Base-by-base conservation (phyloP, 2,329 filamentous ascomycete species). In the Diaporthe capsici region DNA sequence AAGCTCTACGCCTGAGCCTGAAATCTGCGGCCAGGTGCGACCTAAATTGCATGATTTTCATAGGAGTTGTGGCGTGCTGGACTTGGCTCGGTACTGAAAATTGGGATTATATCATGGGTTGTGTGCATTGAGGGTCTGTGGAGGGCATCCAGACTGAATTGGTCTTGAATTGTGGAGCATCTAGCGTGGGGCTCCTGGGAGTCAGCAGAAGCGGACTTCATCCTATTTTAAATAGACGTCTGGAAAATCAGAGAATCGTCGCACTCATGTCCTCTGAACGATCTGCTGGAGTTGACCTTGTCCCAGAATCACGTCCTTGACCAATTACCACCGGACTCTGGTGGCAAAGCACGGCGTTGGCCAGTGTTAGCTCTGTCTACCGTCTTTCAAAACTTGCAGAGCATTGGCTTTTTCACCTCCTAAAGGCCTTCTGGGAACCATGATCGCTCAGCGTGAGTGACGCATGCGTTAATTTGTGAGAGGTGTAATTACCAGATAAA, bases 1-100 rank as follows among this genome's bases (percentile, higher is more conserved):
- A 99, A 98, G 91, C 94, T 99, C 80, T 99, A 98, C 87, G 95
- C 95, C 81, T 98, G 92, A 80, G 51, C 17, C 28, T 70, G 42
- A 53, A 71, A 4, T 8, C 47, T 8, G 7, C n/a, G 34, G 20
- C 65, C 47, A 28, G 61, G 42, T 55, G n/a, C 60, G 53, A 55
- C 51, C 58, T 63, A 51, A 25, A 34, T 57, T 71, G 70, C 70
- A 75, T 75, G 51, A 61, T 61, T 73, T 39, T n/a, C 53, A 71
- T 58, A 63, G 73, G 75, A 74, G 73, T 76, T 76, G 25, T 42
- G 72, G 75, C 60, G 63, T 70, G 67, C 58, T 49, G 53, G 72
- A 61, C 49, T 51, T 47, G 73, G 68, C 44, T 63, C 60, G 70
- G 70, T 75, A 75, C 61, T 47, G 28, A 73, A 67, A 58, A 73